These are phyloP conservation scores for Talaromyces sp. DNA, from an alignment of 2,329 filamentous ascomycete species.

Conservation along the genomic window DNA sequence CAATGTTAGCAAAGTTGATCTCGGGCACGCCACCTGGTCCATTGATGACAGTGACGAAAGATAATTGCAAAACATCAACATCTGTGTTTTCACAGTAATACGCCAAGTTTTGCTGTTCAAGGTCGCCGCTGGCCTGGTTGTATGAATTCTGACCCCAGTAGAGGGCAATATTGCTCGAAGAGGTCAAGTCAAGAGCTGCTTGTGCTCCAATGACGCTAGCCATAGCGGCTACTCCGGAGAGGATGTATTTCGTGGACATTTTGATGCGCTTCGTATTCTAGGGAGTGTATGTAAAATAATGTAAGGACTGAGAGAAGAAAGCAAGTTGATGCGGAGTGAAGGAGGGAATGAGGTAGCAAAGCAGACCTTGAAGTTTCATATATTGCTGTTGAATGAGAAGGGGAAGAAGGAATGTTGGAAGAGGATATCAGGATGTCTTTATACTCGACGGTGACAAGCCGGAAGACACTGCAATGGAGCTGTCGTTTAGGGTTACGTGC, in stretches of 20 bases:
- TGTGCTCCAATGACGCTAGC: conserved; percentile 31
- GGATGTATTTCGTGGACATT: conserved; percentile 16
- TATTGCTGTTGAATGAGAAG: background rate
- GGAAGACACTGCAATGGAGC: background rate
- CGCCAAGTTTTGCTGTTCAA: conserved; percentile 54
- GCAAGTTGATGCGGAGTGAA: conserved; percentile 1
- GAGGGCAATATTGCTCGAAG: conserved; percentile 55
- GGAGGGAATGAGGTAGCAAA: conserved; percentile 6
- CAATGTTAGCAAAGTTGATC: conserved; percentile 63
- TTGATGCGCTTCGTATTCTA: background rate
- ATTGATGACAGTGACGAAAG: conserved; percentile 36
- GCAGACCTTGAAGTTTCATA: background rate
- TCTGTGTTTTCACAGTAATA: conserved; percentile 53
- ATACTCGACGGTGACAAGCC: background rate
- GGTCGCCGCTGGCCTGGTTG: conserved; percentile 41
- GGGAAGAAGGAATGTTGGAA: background rate
- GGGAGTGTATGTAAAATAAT: background rate
- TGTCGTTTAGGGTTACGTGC: conserved; percentile 13
- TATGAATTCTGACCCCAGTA: conserved; percentile 70
- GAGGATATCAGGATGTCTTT: background rate
- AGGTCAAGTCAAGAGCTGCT: conserved; percentile 45
- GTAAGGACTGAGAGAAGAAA: conserved; percentile 4
- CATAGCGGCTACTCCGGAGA: conserved; percentile 19
- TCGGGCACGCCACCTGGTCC: conserved; percentile 48
- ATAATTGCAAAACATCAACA: conserved; percentile 25